phyloP scores from a whole-genome alignment of 441 rosid genomes.

The Hura crepitans region DNA sequence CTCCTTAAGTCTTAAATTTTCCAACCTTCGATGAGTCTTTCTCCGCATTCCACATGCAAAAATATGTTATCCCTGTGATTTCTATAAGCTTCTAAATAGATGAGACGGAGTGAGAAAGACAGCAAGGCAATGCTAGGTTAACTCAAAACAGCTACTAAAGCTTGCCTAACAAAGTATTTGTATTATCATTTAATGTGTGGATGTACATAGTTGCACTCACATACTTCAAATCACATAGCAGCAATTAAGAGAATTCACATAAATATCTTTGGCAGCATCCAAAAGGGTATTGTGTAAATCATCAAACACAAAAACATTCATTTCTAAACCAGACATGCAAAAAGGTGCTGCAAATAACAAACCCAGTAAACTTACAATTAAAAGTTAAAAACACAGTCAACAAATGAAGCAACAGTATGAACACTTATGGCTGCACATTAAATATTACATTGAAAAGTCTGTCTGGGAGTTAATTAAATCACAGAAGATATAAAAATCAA shows the following conservation, averaged over 20 bases:
- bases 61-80: not conserved
- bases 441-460: not conserved
- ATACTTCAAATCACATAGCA: not conserved
- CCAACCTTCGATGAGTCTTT: not conserved
- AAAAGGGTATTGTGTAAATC: not conserved
- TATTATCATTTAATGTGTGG: not conserved
- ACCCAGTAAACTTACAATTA: not conserved
- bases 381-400: not conserved
- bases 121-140: not conserved
- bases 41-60: not conserved
- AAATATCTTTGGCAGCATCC: not conserved
- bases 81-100: slow-evolving; percentile 2
- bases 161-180: not conserved
- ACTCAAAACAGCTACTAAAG: not conserved
- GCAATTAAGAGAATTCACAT: not conserved
- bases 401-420: not conserved
- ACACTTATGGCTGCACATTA: not conserved
- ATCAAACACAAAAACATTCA: not conserved
- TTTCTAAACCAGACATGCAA: not conserved
- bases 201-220: not conserved
- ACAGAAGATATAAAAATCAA: not conserved
- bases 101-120: not conserved
- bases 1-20: not conserved
- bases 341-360: not conserved
- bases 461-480: not conserved